A percentile compares a stretch with the other conserved stretches of the same genome.
Conservation (phyloP, 306 rosid species). For the Leucaena leucocephala region DNA sequence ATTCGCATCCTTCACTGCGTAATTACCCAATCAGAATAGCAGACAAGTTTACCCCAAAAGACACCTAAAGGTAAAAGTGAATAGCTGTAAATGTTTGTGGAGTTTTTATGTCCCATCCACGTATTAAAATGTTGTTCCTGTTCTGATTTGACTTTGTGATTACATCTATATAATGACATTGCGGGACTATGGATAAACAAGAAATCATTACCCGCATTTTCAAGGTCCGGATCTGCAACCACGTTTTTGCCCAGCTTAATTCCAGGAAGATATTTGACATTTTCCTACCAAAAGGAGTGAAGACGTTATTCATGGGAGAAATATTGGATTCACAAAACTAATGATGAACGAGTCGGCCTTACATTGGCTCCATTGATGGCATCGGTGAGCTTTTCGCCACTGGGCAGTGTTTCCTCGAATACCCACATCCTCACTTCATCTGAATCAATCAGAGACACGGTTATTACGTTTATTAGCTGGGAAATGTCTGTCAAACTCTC, state of each 20-base stretch:
- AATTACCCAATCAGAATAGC: conserved; percentile 43
- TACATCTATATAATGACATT: neutral
- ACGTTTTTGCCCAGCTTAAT: conserved; percentile 94
- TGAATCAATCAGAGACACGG: conserved; percentile 34
- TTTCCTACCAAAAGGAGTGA: conserved; percentile 60
- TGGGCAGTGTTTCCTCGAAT: conserved; percentile 79
- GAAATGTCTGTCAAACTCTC: neutral
- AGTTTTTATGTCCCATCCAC: neutral
- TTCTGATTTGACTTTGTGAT: neutral
- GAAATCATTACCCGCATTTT: conserved; percentile 64
- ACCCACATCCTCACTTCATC: conserved; percentile 99
- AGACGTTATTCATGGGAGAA: conserved; percentile 22
- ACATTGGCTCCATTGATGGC: conserved; percentile 86
- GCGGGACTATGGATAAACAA: neutral
- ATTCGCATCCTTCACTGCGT: conserved; percentile 83
- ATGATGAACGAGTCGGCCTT: conserved; percentile 36
- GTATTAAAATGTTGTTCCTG: neutral
- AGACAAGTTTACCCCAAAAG: conserved; percentile 20
- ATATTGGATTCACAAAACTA: neutral
- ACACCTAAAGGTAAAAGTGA: conserved; percentile 5
- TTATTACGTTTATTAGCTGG: neutral
- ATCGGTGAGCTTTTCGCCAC: conserved; percentile 89
- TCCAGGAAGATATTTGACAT: conserved; percentile 91
- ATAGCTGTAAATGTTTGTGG: neutral
- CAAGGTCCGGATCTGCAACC: conserved; percentile 89